A percentile compares a stretch with the other conserved stretches of the same genome.
phyloP scores from a whole-genome alignment of 148 eudicot species.

The Chenopodium berlandieri region DNA sequence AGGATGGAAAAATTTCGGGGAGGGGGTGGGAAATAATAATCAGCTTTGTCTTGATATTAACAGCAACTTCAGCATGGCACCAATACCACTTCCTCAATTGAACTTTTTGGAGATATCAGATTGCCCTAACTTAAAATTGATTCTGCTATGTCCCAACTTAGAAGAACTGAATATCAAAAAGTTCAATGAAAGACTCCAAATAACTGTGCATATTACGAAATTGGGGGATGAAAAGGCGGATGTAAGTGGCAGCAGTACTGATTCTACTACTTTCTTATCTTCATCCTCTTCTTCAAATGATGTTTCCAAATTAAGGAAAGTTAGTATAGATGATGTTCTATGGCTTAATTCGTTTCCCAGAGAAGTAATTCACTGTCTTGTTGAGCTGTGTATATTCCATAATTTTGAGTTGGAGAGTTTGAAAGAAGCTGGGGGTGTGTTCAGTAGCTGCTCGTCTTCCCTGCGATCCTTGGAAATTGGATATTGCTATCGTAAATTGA shows the following conservation, averaged over 20 bases:
- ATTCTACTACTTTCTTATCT: too few relatives aligned
- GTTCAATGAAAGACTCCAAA: neutral
- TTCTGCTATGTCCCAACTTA: neutral
- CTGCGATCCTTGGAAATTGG: neutral
- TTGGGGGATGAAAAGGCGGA: neutral
- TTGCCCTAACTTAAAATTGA: neutral
- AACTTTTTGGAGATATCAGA: rapidly evolving
- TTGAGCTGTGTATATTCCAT: too few relatives aligned
- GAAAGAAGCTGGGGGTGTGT: neutral
- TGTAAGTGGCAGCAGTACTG: neutral
- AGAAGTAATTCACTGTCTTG: neutral
- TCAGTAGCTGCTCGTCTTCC: neutral
- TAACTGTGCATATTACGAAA: neutral
- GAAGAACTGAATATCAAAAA: rapidly evolving
- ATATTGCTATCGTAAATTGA: neutral
- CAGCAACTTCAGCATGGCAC: neutral
- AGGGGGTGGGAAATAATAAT: neutral
- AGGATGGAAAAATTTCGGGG: neutral
- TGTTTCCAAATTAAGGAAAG: too few relatives aligned
- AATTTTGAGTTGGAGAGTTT: neutral
- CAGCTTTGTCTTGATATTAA: neutral
- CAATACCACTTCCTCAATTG: neutral
- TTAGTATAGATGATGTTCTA: neutral
- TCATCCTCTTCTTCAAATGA: too few relatives aligned
- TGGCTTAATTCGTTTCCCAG: neutral